Evolutionary conservation across 129 eudicot species (phyloP), one percentile per base, ranked within the genome.

Genomic region (Arctium lappa): DNA sequence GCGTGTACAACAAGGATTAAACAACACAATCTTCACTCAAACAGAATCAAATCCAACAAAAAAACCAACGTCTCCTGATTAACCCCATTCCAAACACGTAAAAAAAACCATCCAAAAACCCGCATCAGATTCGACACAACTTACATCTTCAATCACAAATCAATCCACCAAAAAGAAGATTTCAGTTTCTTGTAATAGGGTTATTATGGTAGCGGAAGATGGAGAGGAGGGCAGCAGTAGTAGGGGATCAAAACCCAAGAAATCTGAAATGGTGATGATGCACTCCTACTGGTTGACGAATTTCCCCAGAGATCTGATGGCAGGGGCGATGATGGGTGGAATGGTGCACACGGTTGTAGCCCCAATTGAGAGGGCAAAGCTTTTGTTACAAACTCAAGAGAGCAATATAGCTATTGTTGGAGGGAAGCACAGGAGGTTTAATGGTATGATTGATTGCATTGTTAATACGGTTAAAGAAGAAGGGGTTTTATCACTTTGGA

Each of bases 301-400:
- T 73, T 95, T 95, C 79, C 91, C 94, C 32, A 88, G 94, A 63
- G 99, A 95, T 90, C 91, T 95, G 48, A 82, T 92, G 87, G 93
- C 99, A 36, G 97, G 97, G 32, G 97, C 97, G 60, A 72, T 93
- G 50, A 91, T 95, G 97, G 99, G 99, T 27, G 97, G 99, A 8
- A 87, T 86, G 88, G 97, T 95, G 77, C 99, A 95, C 84, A 93
- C 99, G 39, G 90, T 93, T 72, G 97, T 95, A 66, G 97, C 99
- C 65, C 99, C 99, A 16, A 93, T 93, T 71, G 99, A 95, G 79
- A 91, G 99, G 83, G 90, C 99, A 0, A 95, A 95, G 89, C 90
- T 95, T 32, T 82, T 95, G 65, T 84, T 95, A 22, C 99, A 95
- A 72, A 95, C 99, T 3, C 99, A 95, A 75, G 99, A 95, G 74